A percentile compares a stretch with the other conserved stretches of the same genome.
Conservation (phyloP, 345 rosid genomes). For the Sisymbrium irio region DNA sequence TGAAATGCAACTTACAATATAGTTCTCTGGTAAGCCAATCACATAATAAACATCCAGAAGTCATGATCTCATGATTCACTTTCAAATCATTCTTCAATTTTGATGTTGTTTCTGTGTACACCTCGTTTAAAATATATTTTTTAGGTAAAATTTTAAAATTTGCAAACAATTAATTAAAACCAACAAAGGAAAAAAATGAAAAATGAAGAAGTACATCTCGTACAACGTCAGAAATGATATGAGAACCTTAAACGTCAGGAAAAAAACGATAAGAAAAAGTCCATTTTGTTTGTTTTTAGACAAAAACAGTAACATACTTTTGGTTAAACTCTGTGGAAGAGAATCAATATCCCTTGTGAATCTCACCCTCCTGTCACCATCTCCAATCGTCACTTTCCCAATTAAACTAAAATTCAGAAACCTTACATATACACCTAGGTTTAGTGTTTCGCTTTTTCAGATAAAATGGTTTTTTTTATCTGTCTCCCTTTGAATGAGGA, state of each 20-base stretch:
- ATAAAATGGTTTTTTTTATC: not conserved
- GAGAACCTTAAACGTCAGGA: slow-evolving; percentile 13
- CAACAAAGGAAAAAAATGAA: not conserved
- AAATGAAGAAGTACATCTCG: slow-evolving; percentile 18
- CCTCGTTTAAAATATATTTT: no score
- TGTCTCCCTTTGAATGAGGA: no score
- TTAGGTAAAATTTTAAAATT: not conserved
- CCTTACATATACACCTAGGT: slow-evolving; percentile 35
- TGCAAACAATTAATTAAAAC: not conserved
- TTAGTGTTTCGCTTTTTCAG: slow-evolving; percentile 31
- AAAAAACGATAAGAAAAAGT: slow-evolving; percentile 17
- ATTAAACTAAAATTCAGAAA: slow-evolving; percentile 23
- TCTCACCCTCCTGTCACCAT: slow-evolving; percentile 31
- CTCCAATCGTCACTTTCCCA: slow-evolving; percentile 14
- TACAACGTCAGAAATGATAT: slow-evolving; percentile 8
- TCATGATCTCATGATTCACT: no score
- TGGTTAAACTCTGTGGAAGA: slow-evolving; percentile 33
- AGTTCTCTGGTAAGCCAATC: no score
- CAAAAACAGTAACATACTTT: slow-evolving; percentile 38
- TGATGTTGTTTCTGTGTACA: no score
- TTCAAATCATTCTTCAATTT: no score
- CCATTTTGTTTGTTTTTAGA: slow-evolving; percentile 33
- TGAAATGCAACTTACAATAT: no score
- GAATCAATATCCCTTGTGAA: slow-evolving; percentile 30
- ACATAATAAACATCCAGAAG: no score